Conservation (phyloP, 495 filamentous ascomycete genomes). For the Recurvomyces mirabilis region DNA sequence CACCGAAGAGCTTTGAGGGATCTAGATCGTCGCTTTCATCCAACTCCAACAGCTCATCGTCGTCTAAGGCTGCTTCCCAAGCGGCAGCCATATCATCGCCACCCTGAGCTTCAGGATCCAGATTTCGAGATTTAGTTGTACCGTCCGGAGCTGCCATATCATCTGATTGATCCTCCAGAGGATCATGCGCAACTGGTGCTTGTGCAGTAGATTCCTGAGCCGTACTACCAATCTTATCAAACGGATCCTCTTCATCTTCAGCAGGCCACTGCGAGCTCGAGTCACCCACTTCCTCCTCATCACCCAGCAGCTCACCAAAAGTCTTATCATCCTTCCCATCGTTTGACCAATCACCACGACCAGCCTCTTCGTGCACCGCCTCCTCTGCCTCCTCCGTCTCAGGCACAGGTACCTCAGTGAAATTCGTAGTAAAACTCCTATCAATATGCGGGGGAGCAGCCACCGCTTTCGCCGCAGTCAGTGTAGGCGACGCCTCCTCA, state of each 20-base stretch:
- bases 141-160: not conserved
- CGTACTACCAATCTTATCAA: no score
- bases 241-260: constrained; percentile 1
- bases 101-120: no score
- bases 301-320: constrained; percentile 3
- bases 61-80: constrained; percentile 73
- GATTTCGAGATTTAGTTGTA: no score
- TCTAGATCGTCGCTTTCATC: constrained; percentile 37
- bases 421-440: constrained; percentile 20
- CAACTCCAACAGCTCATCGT: constrained; percentile 67
- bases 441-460: constrained; percentile 9
- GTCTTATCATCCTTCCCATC: constrained; percentile 17
- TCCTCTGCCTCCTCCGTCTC: constrained; percentile 1
- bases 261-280: no score
- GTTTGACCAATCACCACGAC: constrained; percentile 2
- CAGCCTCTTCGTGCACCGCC: not conserved
- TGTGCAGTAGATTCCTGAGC: not conserved
- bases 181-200: constrained; percentile 1
- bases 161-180: constrained; percentile 1
- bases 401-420: constrained; percentile 7
- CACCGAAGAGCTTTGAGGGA: constrained; percentile 49
- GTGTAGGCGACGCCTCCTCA: not conserved
- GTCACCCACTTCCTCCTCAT: no score
- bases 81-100: constrained; percentile 55
- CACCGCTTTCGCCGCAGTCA: not conserved